These are phyloP conservation scores for Acanthamoeba castellanii DNA, from an alignment of 208 protist genomes.

Conservation along the genomic window DNA sequence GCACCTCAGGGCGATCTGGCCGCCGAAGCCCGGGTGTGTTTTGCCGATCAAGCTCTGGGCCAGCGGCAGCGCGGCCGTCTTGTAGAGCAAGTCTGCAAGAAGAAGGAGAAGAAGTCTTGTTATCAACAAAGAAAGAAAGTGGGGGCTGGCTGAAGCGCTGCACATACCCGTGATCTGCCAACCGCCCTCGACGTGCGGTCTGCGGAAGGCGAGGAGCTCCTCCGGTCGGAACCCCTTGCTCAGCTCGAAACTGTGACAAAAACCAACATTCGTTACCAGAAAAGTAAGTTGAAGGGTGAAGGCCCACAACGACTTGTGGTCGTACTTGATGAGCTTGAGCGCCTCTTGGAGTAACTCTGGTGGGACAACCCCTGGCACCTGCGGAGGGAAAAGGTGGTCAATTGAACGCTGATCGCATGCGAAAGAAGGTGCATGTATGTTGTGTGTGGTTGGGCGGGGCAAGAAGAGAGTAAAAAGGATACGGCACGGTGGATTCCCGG, in stretches of 20 bases:
- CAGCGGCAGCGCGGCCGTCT: conserved; percentile 23
- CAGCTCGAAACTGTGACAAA: background rate
- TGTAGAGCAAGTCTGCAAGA: conserved; percentile 59
- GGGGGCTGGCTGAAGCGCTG: background rate
- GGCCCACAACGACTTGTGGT: background rate
- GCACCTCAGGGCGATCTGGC: conserved; percentile 6
- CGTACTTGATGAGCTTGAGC: conserved; percentile 1
- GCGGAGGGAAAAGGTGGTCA: background rate
- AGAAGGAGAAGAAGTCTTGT: background rate
- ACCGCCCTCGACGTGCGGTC: conserved; percentile 19
- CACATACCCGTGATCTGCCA: conserved; percentile 50
- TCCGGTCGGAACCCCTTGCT: background rate
- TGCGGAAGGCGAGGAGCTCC: conserved; percentile 23
- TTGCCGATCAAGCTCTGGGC: conserved; percentile 36
- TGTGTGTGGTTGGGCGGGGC: too few relatives aligned
- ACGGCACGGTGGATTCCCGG: too few relatives aligned
- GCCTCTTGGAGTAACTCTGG: background rate
- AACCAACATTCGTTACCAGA: background rate
- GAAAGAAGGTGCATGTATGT: background rate
- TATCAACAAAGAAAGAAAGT: background rate
- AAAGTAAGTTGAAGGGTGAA: background rate
- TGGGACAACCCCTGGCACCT: conserved; percentile 1
- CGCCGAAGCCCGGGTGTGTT: background rate
- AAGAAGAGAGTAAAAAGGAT: too few relatives aligned
- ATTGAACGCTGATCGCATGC: background rate